Evolutionary conservation across 192 early-diverging fungal genomes (phyloP).

Genomic region (Fimicolochytrium jonesii): DNA sequence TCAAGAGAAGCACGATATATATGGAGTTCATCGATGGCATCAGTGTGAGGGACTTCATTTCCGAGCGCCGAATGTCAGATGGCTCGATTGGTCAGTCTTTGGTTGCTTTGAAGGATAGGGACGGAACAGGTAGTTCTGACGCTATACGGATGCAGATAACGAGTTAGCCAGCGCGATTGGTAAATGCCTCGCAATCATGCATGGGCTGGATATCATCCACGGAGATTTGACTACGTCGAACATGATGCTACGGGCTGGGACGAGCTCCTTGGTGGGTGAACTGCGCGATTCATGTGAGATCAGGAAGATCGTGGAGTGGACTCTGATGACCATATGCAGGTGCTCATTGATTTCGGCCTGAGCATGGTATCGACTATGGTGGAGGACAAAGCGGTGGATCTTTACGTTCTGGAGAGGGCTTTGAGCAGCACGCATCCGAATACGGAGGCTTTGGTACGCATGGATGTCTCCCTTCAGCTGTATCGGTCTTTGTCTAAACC

Average conservation of each 20-base stretch:
- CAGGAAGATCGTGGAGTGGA: too few relatives aligned
- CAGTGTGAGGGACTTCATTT: constrained; percentile 66
- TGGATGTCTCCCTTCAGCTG: not conserved
- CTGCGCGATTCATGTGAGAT: too few relatives aligned
- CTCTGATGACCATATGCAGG: too few relatives aligned
- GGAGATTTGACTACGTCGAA: constrained; percentile 98
- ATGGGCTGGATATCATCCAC: constrained; percentile 82
- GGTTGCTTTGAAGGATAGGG: too few relatives aligned
- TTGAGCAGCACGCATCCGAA: constrained; percentile 91
- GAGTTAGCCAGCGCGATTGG: constrained; percentile 30
- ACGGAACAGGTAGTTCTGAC: too few relatives aligned
- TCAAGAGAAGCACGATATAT: constrained; percentile 66
- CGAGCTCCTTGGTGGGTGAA: constrained; percentile 49
- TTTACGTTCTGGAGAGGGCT: constrained; percentile 96
- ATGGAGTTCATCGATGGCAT: constrained; percentile 84
- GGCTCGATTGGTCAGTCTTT: too few relatives aligned
- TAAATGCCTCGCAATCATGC: constrained; percentile 71
- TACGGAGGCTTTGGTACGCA: constrained; percentile 67
- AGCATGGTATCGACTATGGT: constrained; percentile 75
- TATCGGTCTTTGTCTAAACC: not conserved
- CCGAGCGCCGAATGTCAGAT: too few relatives aligned
- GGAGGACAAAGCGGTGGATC: constrained; percentile 98
- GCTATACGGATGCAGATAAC: too few relatives aligned
- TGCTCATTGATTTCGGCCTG: constrained; percentile 95
- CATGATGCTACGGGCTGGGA: constrained; percentile 64